Base-by-base conservation (phyloP, 257 asterid species). In the Jacaranda copaia region DNA sequence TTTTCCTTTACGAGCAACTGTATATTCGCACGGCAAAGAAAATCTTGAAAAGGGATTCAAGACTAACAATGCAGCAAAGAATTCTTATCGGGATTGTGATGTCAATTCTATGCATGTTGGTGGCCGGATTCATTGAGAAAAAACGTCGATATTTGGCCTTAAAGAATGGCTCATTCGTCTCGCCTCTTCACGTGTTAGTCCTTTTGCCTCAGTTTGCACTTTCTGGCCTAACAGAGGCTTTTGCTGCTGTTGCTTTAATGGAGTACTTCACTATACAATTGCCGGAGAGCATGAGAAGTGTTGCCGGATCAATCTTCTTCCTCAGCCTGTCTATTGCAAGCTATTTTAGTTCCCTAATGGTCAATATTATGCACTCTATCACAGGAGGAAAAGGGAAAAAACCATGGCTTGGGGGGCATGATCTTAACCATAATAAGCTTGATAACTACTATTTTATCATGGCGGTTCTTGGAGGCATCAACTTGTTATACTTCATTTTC, bases 211-310 rank as follows among this genome's bases (percentile, higher is more conserved):
- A 93, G 48, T 91, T 88, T 19, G 43, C 71, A 15, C 88, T 92
- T 0, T 82, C 97, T 0, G 97, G 97, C 2, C 53, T 92, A 38
- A 83, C 96, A 0, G 97, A 92, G 70, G 97, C 97, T 1, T 84
- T 87, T 63, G 89, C 93, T 0, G 92, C 89, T 0, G 87, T 92
- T 7, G 88, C 91, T 0, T 62, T 92, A 10, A 92, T 92, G 94
- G 96, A 92, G 61, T 92, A 84, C 71, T 86, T 84, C 73, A 89
- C 92, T 0, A 36, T 83, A 5, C 87, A 80, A 35, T 48, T 92
- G 79, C 94, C 96, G 0, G 91, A 92, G 83, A 88, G 80, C 43
- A 83, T 92, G 91, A 84, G 97, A 45, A 89, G 97, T n/a, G 80
- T 87, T 0, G 91, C 89, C 2, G 97, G 97, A 0, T 83, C 93